A percentile compares a stretch with the other conserved stretches of the same genome.
Evolutionary conservation across 164 flowering plant genomes (phyloP).

Genomic region (Stephania cephalantha): DNA sequence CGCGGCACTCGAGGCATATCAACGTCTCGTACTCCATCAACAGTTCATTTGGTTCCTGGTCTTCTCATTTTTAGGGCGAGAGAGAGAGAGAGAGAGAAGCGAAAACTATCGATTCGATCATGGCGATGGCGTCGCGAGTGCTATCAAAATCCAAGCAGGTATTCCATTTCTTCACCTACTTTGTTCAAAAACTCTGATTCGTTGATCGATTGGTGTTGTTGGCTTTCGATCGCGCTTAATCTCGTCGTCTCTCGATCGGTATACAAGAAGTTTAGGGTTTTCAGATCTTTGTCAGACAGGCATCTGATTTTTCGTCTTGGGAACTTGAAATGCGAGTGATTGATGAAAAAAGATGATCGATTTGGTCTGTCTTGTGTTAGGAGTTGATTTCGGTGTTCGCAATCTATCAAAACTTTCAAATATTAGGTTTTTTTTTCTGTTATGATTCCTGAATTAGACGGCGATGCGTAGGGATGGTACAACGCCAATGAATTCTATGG

Average conservation of each 20-base stretch:
- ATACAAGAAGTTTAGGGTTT: neutral
- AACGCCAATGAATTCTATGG: no score
- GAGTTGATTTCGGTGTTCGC: neutral
- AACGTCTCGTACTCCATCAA: no score
- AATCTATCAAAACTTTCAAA: neutral
- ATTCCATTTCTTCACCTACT: neutral
- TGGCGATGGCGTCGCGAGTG: conserved; percentile 40
- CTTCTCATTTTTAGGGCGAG: neutral
- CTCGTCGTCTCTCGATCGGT: neutral
- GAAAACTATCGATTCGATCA: conserved; percentile 15
- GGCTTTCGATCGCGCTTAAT: neutral
- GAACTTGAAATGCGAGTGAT: neutral
- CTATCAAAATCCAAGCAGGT: conserved; percentile 41
- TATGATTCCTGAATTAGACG: neutral
- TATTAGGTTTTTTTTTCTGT: neutral
- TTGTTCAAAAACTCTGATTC: neutral
- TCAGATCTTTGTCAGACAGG: neutral
- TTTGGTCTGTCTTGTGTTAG: neutral
- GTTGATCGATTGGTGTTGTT: neutral
- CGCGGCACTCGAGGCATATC: no score
- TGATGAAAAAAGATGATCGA: neutral
- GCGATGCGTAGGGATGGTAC: neutral
- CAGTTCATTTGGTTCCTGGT: neutral
- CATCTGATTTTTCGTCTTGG: neutral
- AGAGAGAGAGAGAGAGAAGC: neutral